Base-by-base conservation (phyloP, 1,139 yeast genomes). In the Yamadazyma pseudoaaseri region DNA sequence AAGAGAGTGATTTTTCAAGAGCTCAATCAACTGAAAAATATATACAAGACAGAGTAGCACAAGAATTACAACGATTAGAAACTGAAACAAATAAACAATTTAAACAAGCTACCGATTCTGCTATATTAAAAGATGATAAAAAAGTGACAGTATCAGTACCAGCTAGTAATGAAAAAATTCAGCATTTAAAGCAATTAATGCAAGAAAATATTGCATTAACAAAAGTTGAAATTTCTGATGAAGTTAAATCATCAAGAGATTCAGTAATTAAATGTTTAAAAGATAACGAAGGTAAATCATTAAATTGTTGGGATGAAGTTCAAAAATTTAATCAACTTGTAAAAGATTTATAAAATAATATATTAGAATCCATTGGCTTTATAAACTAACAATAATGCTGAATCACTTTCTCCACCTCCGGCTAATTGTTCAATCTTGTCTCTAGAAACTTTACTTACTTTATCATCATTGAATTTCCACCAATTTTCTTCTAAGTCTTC, bases 371-470 rank as follows among this genome's bases (percentile, higher is more conserved):
- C 95, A 48, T 81, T 76, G 3, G 87, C 95, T 54, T 82, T 83
- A 68, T 92, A 92, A 35, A 92, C 62, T 46, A 90, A 72, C 42
- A 94, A 81, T 60, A 92, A 76, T 2, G 98, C 98, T 51, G 95
- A 81, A 60, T 92, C 98, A 49, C 95, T 81, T 64, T 94, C 98
- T 41, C 98, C 97, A 34, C 99, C 99, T 30, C 98, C 99, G 6
- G 97, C 86, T 44, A 94, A 72, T 36, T 76, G 63, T 55, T 87
- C 96, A 42, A 92, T 79, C 54, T 78, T 86, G 35, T 87, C 94
- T 53, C 79, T 85, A 39, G 72, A 76, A 11, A 90, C 89, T 26
- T 73, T 64, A 7, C 80, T 66, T n/a, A 94, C 96, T 56, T 84
- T 83, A 60, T 90, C 96, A 58, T 92, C 99, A 56, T 92, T 89